phyloP scores from a whole-genome alignment of 768 basidiomycete species.

The Amyloporia xantha region DNA sequence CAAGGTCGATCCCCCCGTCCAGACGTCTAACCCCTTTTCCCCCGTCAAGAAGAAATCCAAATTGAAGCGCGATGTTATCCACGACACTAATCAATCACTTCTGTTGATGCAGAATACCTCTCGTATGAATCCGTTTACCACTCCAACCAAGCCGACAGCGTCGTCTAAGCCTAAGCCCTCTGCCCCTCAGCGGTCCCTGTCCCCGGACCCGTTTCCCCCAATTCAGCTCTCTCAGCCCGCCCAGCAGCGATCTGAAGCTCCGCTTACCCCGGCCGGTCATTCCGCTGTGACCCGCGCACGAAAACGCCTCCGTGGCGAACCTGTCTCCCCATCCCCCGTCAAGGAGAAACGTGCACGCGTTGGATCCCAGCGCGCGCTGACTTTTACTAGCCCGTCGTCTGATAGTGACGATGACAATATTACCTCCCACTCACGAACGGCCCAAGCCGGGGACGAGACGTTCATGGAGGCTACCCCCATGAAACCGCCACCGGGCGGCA shows the following conservation, averaged over 20 bases:
- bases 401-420: constrained; percentile 23
- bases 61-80: constrained; percentile 21
- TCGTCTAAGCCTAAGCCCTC: constrained; percentile 16
- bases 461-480: constrained; percentile 70
- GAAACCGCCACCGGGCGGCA: constrained; percentile 50
- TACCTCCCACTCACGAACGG: constrained; percentile 6
- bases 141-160: constrained; percentile 28
- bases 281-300: constrained; percentile 60
- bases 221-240: constrained; percentile 19
- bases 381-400: constrained; percentile 29
- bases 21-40: constrained; percentile 72
- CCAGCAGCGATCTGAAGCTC: not conserved
- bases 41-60: constrained; percentile 62
- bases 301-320: constrained; percentile 77
- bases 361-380: constrained; percentile 32
- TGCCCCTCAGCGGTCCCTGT: constrained; percentile 21
- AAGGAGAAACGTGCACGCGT: constrained; percentile 69
- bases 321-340: constrained; percentile 75
- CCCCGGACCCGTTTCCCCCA: constrained; percentile 37
- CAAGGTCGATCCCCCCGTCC: constrained; percentile 44
- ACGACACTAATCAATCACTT: constrained; percentile 5
- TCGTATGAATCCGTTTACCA: constrained; percentile 39
- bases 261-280: constrained; percentile 19
- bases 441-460: constrained; percentile 27
- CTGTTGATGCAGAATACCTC: constrained; percentile 13